Conservation (phyloP, 768 basidiomycete species). For the Grammothele lineata region DNA sequence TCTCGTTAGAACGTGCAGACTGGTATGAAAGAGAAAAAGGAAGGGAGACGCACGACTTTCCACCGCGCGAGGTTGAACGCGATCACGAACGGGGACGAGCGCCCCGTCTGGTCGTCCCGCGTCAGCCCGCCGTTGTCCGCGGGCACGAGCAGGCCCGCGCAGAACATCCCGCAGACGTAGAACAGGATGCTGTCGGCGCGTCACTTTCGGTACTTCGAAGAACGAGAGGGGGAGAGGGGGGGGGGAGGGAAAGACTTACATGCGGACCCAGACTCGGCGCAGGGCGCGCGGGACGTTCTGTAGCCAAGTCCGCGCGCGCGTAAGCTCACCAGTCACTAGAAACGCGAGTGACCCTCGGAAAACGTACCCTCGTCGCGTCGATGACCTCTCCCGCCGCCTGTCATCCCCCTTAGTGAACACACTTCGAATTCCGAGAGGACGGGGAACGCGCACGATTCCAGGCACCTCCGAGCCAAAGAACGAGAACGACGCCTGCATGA, state of each 20-base stretch:
- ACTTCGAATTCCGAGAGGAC: too few species aligned
- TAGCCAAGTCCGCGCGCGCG: neutral
- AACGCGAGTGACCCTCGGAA: neutral
- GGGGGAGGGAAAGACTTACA: conserved; percentile 11
- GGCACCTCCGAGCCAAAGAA: conserved; percentile 36
- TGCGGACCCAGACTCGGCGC: conserved; percentile 24
- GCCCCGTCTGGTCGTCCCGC: conserved; percentile 28
- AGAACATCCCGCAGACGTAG: conserved; percentile 37
- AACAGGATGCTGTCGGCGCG: conserved; percentile 30
- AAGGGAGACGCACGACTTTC: conserved; percentile 30
- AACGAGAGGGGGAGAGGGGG: neutral
- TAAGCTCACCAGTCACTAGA: neutral
- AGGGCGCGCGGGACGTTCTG: conserved; percentile 27
- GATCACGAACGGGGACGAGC: conserved; percentile 44
- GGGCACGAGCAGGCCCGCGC: conserved; percentile 39
- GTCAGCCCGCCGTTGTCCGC: conserved; percentile 31
- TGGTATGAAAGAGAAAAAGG: conserved; percentile 3
- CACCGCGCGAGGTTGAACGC: conserved; percentile 40
- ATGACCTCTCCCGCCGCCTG: conserved; percentile 29
- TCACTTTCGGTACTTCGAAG: neutral
- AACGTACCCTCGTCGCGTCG: conserved; percentile 21
- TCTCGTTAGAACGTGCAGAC: too few species aligned
- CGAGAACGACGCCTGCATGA: conserved; percentile 32
- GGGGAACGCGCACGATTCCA: conserved; percentile 21
- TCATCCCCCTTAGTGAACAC: neutral